Conservation (phyloP, 169 alveolate species). For the Blepharisma undulans region DNA sequence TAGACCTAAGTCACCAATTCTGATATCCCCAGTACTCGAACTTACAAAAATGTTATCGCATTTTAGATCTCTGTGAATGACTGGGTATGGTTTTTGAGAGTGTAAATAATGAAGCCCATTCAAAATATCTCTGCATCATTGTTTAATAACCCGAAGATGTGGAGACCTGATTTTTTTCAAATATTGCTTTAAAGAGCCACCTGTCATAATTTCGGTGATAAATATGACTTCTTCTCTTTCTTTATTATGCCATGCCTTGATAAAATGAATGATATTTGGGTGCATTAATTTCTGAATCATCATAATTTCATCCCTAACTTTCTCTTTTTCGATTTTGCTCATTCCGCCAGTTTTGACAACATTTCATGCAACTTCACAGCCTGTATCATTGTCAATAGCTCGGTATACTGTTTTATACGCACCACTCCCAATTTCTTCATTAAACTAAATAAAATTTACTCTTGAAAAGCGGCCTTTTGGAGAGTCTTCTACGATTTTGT, state of each 20-base stretch:
- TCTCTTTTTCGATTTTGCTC: conserved; percentile 60
- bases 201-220: conserved; percentile 80
- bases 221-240: conserved; percentile 59
- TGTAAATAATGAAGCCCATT: conserved; percentile 88
- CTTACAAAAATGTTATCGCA: conserved; percentile 91
- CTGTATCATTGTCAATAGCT: conserved; percentile 23
- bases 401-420: conserved; percentile 71
- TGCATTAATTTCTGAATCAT: conserved; percentile 82
- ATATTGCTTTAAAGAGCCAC: conserved; percentile 72
- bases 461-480: conserved; percentile 75
- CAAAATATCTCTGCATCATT: conserved; percentile 88
- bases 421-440: conserved; percentile 88
- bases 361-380: conserved; percentile 39
- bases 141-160: conserved; percentile 83
- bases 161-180: conserved; percentile 73
- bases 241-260: conserved; percentile 61
- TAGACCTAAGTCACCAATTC: conserved; percentile 83
- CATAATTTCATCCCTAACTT: conserved; percentile 81
- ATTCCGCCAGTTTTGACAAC: conserved; percentile 66
- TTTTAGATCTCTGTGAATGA: conserved; percentile 91
- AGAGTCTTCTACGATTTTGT: conserved; percentile 57
- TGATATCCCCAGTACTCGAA: conserved; percentile 85
- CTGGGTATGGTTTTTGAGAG: conserved; percentile 82
- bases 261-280: conserved; percentile 85
- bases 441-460: conserved; percentile 55